Evolutionary conservation across 352 stramenopile genomes (phyloP), one percentile per base, ranked within the genome.

Genomic region (Thraustochytrium aureum): DNA sequence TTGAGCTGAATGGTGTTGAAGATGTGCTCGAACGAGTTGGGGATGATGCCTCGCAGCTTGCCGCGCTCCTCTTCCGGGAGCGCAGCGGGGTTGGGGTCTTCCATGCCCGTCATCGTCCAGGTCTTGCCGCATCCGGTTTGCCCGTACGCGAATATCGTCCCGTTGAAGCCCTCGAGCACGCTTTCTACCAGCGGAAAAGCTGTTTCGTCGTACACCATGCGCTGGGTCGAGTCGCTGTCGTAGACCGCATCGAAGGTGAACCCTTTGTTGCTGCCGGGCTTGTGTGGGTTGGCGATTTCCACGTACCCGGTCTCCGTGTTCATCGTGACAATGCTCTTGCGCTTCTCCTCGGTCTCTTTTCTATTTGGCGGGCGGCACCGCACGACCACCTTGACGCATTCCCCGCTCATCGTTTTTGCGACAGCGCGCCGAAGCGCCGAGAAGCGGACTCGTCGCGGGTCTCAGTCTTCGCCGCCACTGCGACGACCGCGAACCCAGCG

Each of bases 241-340:
- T 94, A 96, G n/a, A 94, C 90, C 30, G 88, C 90, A 83, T 96
- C 91, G 74, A 95, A 96, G 26, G 90, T 93, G 85, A 96, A 96
- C 14, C 88, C 88, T 83, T 94, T 94, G 82, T 89, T 64, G 81
- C 92, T 88, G 64, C 87, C 87, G 86, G 89, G 42, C 89, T 82
- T 52, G 20, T 92, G 72, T 88, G 79, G 54, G 35, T 85, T 85
- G 5, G 30, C 87, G 72, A 95, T 92, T n/a, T 86, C 86, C 39
- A 94, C 89, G 60, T 89, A 85, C 33, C 86, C 87, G 7, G 85
- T 86, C 35, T 90, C 87, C 17, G 86, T 81, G 75, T 95, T 89
- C 64, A 94, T 86, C 20, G 84, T 87, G 38, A 95, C 87, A 83
- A 95, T 95, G 38, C 88, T 87, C 69, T 92, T 91, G 39, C 91